phyloP scores from a whole-genome alignment of 306 rosid species.

The Vigna mungo region DNA sequence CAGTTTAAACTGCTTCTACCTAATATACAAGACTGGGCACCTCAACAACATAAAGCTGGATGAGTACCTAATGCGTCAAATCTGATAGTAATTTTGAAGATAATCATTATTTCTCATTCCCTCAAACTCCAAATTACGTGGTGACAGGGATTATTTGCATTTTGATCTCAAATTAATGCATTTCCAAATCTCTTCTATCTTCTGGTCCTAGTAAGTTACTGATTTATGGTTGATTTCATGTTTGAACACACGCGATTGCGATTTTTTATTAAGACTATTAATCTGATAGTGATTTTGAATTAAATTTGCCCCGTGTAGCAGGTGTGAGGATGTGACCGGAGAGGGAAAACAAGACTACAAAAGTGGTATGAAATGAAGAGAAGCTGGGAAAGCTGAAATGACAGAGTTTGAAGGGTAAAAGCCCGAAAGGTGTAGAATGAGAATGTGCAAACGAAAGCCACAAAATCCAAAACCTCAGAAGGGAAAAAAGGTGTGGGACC shows the following conservation, averaged over 20 bases:
- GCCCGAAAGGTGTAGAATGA: conserved; percentile 42
- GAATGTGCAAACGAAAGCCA: conserved; percentile 31
- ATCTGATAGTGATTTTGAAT: not conserved
- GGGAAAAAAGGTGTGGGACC: conserved; percentile 30
- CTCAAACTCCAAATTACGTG: not conserved
- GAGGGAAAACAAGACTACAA: not conserved
- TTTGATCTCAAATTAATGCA: not conserved
- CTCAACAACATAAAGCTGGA: no score
- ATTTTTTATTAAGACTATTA: not conserved
- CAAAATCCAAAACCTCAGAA: conserved; percentile 42
- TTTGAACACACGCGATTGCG: not conserved
- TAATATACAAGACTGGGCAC: no score
- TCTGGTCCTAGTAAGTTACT: not conserved
- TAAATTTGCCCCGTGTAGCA: not conserved
- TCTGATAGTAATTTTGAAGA: not conserved
- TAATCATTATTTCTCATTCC: not conserved
- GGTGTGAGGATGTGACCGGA: conserved; percentile 5
- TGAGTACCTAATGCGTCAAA: no score
- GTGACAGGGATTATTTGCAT: not conserved
- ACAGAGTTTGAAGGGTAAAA: conserved; percentile 36
- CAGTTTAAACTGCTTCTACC: no score
- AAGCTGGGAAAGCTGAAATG: conserved; percentile 22
- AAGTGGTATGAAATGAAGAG: not conserved
- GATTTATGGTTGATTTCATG: not conserved
- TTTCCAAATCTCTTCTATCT: not conserved